Evolutionary conservation across 2,329 filamentous ascomycete genomes (phyloP).

Genomic region (Colletotrichum lini): DNA sequence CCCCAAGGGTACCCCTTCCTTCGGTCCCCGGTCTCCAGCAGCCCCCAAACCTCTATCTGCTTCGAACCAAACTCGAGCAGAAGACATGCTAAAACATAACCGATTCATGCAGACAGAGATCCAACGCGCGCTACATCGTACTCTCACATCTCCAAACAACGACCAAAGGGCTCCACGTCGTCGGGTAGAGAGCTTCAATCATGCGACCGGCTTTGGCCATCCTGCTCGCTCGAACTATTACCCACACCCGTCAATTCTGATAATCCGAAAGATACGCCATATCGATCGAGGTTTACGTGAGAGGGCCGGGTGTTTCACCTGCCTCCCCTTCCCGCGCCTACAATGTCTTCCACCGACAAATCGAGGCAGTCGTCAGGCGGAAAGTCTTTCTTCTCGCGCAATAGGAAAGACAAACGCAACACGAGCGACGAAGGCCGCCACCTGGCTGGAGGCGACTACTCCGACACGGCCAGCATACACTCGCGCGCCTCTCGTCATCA

Average conservation of each 20-base stretch:
- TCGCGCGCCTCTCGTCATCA: conserved; percentile 85
- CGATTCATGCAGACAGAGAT: conserved; percentile 43
- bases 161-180: conserved; percentile 33
- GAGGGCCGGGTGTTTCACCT: conserved; percentile 43
- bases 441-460: conserved; percentile 66
- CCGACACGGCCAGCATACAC: conserved; percentile 73
- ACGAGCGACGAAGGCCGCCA: conserved; percentile 72
- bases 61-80: conserved; percentile 37
- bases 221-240: conserved; percentile 38
- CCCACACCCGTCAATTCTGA: conserved; percentile 38
- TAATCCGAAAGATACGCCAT: conserved; percentile 30
- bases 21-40: conserved; percentile 22
- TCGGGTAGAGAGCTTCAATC: conserved; percentile 48
- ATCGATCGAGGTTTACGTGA: conserved; percentile 38
- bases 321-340: conserved; percentile 39
- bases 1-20: conserved; percentile 28
- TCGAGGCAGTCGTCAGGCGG: conserved; percentile 82
- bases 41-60: conserved; percentile 25
- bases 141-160: conserved; percentile 17
- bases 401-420: conserved; percentile 80
- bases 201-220: conserved; percentile 57
- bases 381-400: conserved; percentile 90
- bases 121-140: conserved; percentile 34
- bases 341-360: conserved; percentile 80
- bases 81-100: conserved; percentile 43